Evolutionary conservation across 2,329 filamentous ascomycete species (phyloP), one percentile per base, ranked within the genome.

Genomic region (Phaeomoniella chlamydospora): DNA sequence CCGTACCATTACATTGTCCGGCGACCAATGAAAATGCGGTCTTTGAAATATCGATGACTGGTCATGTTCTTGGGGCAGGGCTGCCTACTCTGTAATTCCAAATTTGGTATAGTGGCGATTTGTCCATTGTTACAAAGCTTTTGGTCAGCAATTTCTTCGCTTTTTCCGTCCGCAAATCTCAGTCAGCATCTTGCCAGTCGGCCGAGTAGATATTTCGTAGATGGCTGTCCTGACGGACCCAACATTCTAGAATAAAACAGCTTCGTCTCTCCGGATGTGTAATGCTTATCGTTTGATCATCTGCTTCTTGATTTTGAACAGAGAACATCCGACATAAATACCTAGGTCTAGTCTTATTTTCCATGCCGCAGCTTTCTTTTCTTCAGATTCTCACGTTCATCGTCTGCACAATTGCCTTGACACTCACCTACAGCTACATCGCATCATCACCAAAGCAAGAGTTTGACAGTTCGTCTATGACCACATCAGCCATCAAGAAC

Each of bases 341-440:
- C n/a, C 22, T 9, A 9, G 6, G 9, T 9, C n/a, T 26, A 26
- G 9, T 26, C n/a, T 26, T 26, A 6, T 26, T 26, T 31, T 39
- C 41, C n/a, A 45, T 47, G 45, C 39, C 41, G 34, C 39, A 18
- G n/a, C 31, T 16, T 33, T 40, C 29, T 30, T 39, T 37, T 39
- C 36, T 45, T 30, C 33, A 44, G 44, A 41, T 44, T 31, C 35
- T 22, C 37, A 22, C 19, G 34, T 31, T 43, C 37, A 19, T 47
- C 29, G 34, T 38, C 41, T 38, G 38, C 22, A 38, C 39, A 26
- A 31, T 40, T 33, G 32, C 29, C 11, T 34, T 38, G 5, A 36
- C 38, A 29, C 14, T 40, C 14, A 35, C 26, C 22, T 43, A 42
- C 35, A 43, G 18, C 29, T 37, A 39, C 16, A 16, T 46, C 38